Evolutionary conservation across 2,329 filamentous ascomycete species (phyloP), one percentile per base, ranked within the genome.

Genomic region (Aureobasidium zeae): DNA sequence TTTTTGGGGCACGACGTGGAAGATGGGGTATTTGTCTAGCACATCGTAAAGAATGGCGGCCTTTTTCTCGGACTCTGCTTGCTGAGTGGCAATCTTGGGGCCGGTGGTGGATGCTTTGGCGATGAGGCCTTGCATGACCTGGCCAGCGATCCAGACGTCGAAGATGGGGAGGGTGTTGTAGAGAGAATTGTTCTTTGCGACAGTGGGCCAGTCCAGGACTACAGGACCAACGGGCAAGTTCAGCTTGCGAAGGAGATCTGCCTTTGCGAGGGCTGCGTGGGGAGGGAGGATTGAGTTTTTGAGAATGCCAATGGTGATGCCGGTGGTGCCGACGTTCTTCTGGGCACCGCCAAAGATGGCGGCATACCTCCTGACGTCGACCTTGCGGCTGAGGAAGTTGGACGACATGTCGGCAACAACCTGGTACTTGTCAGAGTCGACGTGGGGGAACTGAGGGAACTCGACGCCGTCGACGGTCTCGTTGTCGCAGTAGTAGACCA

Each of bases 161-260:
- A 96, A 94, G 57, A 96, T 94, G 56, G 86, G 88, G 9, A 96
- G 69, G 0, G 89, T 96, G 66, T 96, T 96, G 70, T 96, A 96
- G 20, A 96, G 73, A 54, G 83, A 91, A 68, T 94, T 91, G 68
- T 93, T 93, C 71, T 93, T 93, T 29, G 84, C 81, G 52, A 91
- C 82, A 0, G 77, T 86, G 49, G 86, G 81, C 58, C 89, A 96
- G 51, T 85, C 77, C 35, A 96, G 69, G 31, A 95, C 76, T 13
- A 85, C 76, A 2, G 89, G 87, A 0, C 81, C 79, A 29, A 91
- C 75, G 1, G 84, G 78, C n/a, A 94, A 69, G 15, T 76, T 78
- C 8, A 95, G 74, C 48, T 79, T 71, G 47, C 87, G 75, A 57
- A 95, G 68, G 35, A 94, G 68, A 4, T 73, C 67, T 1, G 83